These are phyloP conservation scores for Plasmodium inui DNA, from an alignment of 169 alveolate genomes.

Conservation along the genomic window DNA sequence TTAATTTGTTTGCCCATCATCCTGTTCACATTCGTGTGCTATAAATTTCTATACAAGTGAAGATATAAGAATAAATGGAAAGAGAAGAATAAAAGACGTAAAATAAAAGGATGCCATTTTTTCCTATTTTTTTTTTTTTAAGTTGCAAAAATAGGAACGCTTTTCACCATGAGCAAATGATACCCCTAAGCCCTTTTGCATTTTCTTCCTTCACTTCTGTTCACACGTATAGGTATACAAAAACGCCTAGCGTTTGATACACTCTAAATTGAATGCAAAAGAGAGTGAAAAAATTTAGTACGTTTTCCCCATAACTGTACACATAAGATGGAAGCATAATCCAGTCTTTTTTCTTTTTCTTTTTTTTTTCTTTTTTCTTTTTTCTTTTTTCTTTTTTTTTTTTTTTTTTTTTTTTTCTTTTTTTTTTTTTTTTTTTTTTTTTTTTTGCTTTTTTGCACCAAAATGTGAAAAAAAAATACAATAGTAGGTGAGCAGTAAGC, in stretches of 20 bases:
- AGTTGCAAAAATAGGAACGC: neutral
- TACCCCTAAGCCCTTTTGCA: neutral
- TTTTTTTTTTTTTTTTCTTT: neutral
- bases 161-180: neutral
- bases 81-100: neutral
- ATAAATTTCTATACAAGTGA: neutral
- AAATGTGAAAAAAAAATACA: neutral
- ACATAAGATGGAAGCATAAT: neutral
- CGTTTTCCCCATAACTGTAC: neutral
- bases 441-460: neutral
- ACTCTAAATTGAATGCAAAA: neutral
- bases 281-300: neutral
- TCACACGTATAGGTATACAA: neutral
- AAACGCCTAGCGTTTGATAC: neutral
- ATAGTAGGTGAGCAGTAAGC: neutral
- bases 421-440: neutral
- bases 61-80: conserved; percentile 2
- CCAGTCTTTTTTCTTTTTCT: neutral
- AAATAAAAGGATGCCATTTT: neutral
- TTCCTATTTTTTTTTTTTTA: neutral
- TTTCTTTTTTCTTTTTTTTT: no score
- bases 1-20: neutral
- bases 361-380: neutral
- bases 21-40: neutral
- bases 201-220: neutral